phyloP scores from a whole-genome alignment of 805 yeast genomes.

The Sugiyamaella floridensis region DNA sequence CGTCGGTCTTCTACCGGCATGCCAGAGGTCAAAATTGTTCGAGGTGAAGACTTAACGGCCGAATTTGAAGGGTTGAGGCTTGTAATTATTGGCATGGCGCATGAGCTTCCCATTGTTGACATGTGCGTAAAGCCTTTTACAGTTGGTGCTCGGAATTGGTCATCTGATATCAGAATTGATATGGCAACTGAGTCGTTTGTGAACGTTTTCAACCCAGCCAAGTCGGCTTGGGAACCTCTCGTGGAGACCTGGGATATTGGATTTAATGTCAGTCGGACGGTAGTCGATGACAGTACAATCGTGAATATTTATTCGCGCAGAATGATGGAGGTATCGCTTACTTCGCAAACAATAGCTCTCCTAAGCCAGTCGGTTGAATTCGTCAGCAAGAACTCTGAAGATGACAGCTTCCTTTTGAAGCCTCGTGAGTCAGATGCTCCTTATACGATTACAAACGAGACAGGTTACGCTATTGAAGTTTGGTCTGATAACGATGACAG shows the following conservation, averaged over 20 bases:
- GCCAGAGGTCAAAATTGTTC: constrained; percentile 34
- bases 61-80: constrained; percentile 71
- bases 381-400: constrained; percentile 20
- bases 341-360: constrained; percentile 74
- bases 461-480: constrained; percentile 73
- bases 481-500: constrained; percentile 58
- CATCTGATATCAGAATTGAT: constrained; percentile 70
- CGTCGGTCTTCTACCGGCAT: background rate
- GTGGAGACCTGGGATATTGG: constrained; percentile 83
- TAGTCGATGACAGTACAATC: constrained; percentile 40
- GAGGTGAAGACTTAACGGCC: constrained; percentile 62
- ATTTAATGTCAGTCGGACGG: constrained; percentile 50
- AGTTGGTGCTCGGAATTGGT: constrained; percentile 71
- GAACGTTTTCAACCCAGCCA: constrained; percentile 79
- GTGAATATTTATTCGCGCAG: constrained; percentile 72
- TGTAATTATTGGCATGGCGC: constrained; percentile 83
- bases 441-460: constrained; percentile 70
- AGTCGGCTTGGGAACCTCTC: constrained; percentile 86
- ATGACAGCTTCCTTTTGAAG: constrained; percentile 29
- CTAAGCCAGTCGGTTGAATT: constrained; percentile 60
- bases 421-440: constrained; percentile 79
- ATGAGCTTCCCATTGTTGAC: constrained; percentile 84
- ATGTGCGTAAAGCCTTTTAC: constrained; percentile 66
- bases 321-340: constrained; percentile 70
- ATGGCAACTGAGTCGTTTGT: constrained; percentile 57